Evolutionary conservation across 495 filamentous ascomycete genomes (phyloP).

Genomic region (Tuber microsphaerosporum): DNA sequence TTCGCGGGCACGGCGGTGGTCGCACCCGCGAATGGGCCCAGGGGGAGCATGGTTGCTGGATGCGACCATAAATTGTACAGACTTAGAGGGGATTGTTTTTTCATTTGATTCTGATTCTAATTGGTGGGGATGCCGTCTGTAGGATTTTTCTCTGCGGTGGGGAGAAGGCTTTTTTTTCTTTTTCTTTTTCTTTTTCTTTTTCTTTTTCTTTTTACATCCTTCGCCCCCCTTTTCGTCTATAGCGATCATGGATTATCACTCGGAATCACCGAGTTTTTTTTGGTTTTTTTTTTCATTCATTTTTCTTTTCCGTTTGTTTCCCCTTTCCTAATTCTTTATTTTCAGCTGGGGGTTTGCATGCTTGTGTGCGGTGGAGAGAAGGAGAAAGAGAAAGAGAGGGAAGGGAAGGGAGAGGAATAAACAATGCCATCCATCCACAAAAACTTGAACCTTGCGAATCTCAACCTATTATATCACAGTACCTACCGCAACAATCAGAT

Average conservation of each 20-base stretch:
- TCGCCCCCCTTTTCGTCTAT: background rate
- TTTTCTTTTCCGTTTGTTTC: background rate
- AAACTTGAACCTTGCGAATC: background rate
- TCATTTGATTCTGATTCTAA: background rate
- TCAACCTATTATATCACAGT: background rate
- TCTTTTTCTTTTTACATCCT: background rate
- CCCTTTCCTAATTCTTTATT: background rate
- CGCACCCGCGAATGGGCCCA: background rate
- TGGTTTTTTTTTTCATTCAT: background rate
- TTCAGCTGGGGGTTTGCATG: background rate
- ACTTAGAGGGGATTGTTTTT: constrained; percentile 5
- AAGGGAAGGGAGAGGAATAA: background rate
- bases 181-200: background rate
- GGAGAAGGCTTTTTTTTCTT: background rate
- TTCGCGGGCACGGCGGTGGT: background rate
- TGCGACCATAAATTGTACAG: constrained; percentile 2
- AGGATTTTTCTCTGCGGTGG: background rate
- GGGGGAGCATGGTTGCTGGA: background rate
- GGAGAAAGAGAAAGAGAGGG: too few relatives aligned
- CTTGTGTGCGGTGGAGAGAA: background rate
- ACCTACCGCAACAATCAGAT: background rate
- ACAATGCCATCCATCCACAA: background rate
- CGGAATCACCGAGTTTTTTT: background rate
- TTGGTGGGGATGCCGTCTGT: too few relatives aligned
- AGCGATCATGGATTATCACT: background rate